Evolutionary conservation across 2,329 filamentous ascomycete species (phyloP).

Genomic region (Ascocoryne sarcoides): DNA sequence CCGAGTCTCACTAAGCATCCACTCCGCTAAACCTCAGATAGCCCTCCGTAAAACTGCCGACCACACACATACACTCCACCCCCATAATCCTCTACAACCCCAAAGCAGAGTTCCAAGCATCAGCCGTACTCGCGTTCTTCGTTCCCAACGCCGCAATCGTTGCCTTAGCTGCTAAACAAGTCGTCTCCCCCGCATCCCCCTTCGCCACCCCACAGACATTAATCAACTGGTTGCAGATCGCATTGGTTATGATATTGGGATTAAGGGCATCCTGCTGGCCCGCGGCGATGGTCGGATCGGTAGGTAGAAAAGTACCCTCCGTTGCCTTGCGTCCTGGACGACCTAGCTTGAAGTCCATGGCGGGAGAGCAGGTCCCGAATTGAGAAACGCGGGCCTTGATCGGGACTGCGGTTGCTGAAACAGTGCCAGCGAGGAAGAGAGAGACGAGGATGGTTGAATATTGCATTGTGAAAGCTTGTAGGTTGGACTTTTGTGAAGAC

Average conservation of each 20-base stretch:
- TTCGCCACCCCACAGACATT: slow-evolving; percentile 47
- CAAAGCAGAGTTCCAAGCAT: slow-evolving; percentile 33
- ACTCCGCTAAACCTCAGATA: too few species aligned
- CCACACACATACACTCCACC: too few species aligned
- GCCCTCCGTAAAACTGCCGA: too few species aligned
- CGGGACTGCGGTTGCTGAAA: slow-evolving; percentile 1
- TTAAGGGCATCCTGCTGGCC: slow-evolving; percentile 59
- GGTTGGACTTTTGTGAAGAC: background rate
- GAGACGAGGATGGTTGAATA: background rate
- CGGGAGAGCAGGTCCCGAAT: slow-evolving; percentile 40
- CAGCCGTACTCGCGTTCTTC: slow-evolving; percentile 39
- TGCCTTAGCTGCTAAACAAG: slow-evolving; percentile 44
- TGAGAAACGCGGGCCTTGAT: slow-evolving; percentile 22
- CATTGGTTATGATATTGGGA: slow-evolving; percentile 65
- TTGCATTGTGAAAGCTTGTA: background rate
- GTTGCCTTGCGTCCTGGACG: slow-evolving; percentile 40
- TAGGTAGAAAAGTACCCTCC: slow-evolving; percentile 60
- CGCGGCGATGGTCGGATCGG: slow-evolving; percentile 47
- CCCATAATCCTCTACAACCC: slow-evolving; percentile 30
- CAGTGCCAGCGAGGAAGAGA: slow-evolving; percentile 1
- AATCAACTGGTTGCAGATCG: slow-evolving; percentile 57
- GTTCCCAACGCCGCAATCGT: slow-evolving; percentile 42
- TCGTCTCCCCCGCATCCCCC: slow-evolving; percentile 26
- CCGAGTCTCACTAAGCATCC: too few species aligned
- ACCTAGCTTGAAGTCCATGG: slow-evolving; percentile 46